Evolutionary conservation across 352 stramenopile genomes (phyloP).

Genomic region (Saprolegnia parasitica): DNA sequence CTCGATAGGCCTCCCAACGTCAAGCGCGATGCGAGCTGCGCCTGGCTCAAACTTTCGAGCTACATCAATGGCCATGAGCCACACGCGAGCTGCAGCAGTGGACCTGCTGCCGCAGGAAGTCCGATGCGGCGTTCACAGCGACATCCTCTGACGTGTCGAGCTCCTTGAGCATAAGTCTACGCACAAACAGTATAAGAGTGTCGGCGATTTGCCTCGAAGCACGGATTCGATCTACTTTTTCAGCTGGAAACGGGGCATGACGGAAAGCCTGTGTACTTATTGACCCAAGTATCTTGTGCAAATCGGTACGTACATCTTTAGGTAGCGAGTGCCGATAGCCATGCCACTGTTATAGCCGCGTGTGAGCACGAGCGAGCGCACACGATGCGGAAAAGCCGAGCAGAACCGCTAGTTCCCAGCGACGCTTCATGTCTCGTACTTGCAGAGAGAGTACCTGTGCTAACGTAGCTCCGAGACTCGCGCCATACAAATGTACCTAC

Average conservation of each 20-base stretch:
- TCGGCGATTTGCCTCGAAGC: not conserved
- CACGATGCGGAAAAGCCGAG: constrained; percentile 50
- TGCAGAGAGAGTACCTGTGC: constrained; percentile 43
- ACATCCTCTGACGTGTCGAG: constrained; percentile 31
- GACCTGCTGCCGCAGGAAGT: constrained; percentile 70
- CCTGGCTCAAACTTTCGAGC: constrained; percentile 53
- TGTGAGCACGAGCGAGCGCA: constrained; percentile 57
- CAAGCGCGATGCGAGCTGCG: constrained; percentile 58
- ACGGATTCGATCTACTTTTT: constrained; percentile 45
- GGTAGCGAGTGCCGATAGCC: constrained; percentile 39
- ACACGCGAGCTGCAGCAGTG: not conserved
- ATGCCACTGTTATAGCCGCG: constrained; percentile 59
- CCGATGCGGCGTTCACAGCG: constrained; percentile 39
- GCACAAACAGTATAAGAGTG: not conserved
- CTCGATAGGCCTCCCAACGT: constrained; percentile 35
- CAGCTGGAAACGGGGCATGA: constrained; percentile 69
- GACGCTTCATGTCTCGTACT: not conserved
- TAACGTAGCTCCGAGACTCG: constrained; percentile 63
- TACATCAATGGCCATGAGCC: constrained; percentile 22
- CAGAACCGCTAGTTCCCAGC: constrained; percentile 42
- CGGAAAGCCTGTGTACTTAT: constrained; percentile 39
- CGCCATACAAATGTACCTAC: constrained; percentile 63
- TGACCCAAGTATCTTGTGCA: not conserved
- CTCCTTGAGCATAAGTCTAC: constrained; percentile 52
- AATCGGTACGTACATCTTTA: constrained; percentile 44